Evolutionary conservation across 257 asterid species (phyloP).

Genomic region (Nicotiana tabacum): DNA sequence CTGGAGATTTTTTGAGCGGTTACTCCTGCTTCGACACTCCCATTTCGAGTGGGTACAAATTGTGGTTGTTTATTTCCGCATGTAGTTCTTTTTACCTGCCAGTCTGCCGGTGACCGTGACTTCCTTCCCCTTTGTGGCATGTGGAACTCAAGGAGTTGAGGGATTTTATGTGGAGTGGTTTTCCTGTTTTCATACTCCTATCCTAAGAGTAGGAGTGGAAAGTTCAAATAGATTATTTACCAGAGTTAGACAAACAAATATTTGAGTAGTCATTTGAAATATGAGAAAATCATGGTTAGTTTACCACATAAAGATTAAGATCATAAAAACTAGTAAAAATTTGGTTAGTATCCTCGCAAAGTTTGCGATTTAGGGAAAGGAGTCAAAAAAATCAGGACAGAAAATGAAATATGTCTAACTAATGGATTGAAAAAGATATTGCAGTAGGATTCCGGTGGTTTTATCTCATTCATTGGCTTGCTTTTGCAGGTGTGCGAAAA

Average conservation of each 20-base stretch:
- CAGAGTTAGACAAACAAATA: not conserved
- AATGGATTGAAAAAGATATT: not conserved
- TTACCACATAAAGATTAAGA: not conserved
- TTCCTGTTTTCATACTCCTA: not conserved
- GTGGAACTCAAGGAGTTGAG: not conserved
- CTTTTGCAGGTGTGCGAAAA: conserved; percentile 76
- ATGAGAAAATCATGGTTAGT: not conserved
- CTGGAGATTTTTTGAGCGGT: not conserved
- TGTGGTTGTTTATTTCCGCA: not conserved
- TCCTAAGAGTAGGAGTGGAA: not conserved
- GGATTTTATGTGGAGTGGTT: not conserved
- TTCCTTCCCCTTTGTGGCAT: not conserved
- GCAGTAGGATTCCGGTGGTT: not conserved
- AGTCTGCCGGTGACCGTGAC: not conserved
- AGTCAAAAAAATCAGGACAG: not conserved
- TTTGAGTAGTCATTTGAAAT: not conserved
- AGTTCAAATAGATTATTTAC: not conserved
- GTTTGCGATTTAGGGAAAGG: not conserved
- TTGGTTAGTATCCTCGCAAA: not conserved
- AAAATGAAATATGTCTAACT: not conserved
- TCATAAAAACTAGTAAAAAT: not conserved
- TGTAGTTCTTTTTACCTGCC: not conserved
- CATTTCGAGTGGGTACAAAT: not conserved
- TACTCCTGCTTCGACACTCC: not conserved
- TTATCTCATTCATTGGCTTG: conserved; percentile 12